A percentile compares a stretch with the other conserved stretches of the same genome.
Evolutionary conservation across 2,329 filamentous ascomycete genomes (phyloP).

Genomic region (Xylogone sp.): DNA sequence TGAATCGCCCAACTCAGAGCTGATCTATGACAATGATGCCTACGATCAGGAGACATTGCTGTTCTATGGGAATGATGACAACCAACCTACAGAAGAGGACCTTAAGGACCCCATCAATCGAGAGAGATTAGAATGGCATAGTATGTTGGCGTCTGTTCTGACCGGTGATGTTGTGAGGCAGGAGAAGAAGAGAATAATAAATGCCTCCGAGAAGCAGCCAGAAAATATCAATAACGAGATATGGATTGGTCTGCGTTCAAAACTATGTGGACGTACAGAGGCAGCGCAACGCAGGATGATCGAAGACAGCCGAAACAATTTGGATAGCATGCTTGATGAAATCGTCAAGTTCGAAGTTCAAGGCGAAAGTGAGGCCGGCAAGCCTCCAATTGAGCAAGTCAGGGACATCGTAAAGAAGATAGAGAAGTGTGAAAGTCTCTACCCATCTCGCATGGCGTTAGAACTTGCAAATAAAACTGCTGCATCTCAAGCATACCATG

Average conservation of each 20-base stretch:
- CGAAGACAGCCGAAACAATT: slow-evolving; percentile 72
- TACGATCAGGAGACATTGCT: slow-evolving; percentile 91
- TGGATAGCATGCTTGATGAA: slow-evolving; percentile 76
- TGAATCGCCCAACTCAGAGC: slow-evolving; percentile 82
- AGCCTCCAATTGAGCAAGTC: slow-evolving; percentile 83
- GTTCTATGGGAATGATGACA: slow-evolving; percentile 86
- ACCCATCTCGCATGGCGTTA: slow-evolving; percentile 75
- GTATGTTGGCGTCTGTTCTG: slow-evolving; percentile 92
- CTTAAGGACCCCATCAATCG: slow-evolving; percentile 82
- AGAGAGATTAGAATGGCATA: slow-evolving; percentile 94
- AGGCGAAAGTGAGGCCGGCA: slow-evolving; percentile 83
- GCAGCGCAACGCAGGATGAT: slow-evolving; percentile 83
- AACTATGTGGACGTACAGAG: slow-evolving; percentile 77
- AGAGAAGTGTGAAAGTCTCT: slow-evolving; percentile 81
- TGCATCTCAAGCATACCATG: slow-evolving; percentile 70
- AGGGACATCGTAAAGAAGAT: slow-evolving; percentile 87
- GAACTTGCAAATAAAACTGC: slow-evolving; percentile 72
- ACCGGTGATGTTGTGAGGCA: slow-evolving; percentile 97
- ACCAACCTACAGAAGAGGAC: slow-evolving; percentile 86
- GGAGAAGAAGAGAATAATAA: slow-evolving; percentile 93
- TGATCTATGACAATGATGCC: slow-evolving; percentile 74
- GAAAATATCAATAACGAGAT: slow-evolving; percentile 74
- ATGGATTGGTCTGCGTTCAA: slow-evolving; percentile 85
- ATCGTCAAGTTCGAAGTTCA: slow-evolving; percentile 94
- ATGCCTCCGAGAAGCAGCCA: slow-evolving; percentile 59